phyloP scores from a whole-genome alignment of 2,329 filamentous ascomycete species.

The Hypoxylon rubiginosum region DNA sequence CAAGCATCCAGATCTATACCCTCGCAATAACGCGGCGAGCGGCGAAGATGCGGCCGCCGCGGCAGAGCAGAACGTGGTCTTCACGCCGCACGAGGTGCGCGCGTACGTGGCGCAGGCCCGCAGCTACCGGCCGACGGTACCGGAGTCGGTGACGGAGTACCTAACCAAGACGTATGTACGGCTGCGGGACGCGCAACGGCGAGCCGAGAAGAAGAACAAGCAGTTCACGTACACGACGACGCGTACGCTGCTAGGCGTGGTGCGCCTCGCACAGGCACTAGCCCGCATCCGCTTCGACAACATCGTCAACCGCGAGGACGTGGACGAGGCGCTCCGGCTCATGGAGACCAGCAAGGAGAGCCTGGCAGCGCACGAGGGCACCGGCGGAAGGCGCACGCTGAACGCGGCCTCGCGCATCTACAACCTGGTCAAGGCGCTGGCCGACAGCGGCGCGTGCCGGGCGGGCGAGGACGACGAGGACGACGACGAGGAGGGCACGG shows the following conservation, averaged over 20 bases:
- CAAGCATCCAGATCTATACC: constrained; percentile 82
- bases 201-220: constrained; percentile 90
- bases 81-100: constrained; percentile 92
- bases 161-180: constrained; percentile 97
- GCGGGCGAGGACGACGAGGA: constrained; percentile 73
- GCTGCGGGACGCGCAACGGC: constrained; percentile 91
- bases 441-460: constrained; percentile 87
- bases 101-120: constrained; percentile 96
- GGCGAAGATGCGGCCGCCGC: constrained; percentile 46
- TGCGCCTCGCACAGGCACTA: constrained; percentile 93
- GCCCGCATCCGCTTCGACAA: constrained; percentile 91
- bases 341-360: constrained; percentile 95
- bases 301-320: constrained; percentile 88
- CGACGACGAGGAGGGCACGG: constrained; percentile 63
- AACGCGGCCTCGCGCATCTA: constrained; percentile 93
- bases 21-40: constrained; percentile 59
- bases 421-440: constrained; percentile 90
- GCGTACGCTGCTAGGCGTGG: constrained; percentile 90
- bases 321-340: constrained; percentile 92
- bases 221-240: constrained; percentile 95
- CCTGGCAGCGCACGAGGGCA: constrained; percentile 77
- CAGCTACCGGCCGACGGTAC: constrained; percentile 87
- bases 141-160: constrained; percentile 90
- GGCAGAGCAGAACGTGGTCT: constrained; percentile 70
- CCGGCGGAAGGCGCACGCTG: constrained; percentile 72